Base-by-base conservation (phyloP, 2,329 filamentous ascomycete genomes). In the Fusarium nygamai region DNA sequence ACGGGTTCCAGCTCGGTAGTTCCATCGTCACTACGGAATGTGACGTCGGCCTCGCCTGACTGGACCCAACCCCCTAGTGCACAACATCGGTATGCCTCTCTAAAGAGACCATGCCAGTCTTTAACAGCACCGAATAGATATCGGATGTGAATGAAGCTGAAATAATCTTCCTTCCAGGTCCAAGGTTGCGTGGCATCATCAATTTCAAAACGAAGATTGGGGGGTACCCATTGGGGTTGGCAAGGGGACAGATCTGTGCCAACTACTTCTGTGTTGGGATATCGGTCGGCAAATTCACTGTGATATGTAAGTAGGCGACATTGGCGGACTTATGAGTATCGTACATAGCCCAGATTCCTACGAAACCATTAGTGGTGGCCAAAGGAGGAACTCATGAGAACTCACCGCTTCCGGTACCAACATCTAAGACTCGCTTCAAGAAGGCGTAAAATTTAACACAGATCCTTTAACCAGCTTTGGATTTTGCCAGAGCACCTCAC, bases 381-480 rank as follows among this genome's bases (percentile, higher is more conserved):
- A 20, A 6, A 19, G 5, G 19, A 27, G 19, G 2, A 16, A 47
- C 0, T 0, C 3, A 9, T 22, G 9, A 9, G 2, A 33, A n/a
- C 33, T 47, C 11, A 60, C 61, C 61, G 14, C 61, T 63, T 14
- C 61, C 61, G 3, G 61, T 63, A 20, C 53, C 53, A 33, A 63
- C 61, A 47, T 63, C 61, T 7, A 63, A 6, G 17, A 60, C 61
- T 27, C 22, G 41, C 61, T 63, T 5, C 8, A 2, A 11, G 16
- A n/a, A n/a, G n/a, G n/a, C n/a, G n/a, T n/a, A n/a, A n/a, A n/a
- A n/a, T n/a, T n/a, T n/a, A n/a, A n/a, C n/a, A n/a, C n/a, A n/a
- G n/a, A n/a, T n/a, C n/a, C n/a, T n/a, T n/a, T n/a, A 12, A 0
- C 3, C 3, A 16, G 8, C 3, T 17, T 20, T 1, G 1, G 0